These are phyloP conservation scores for Poterioochromonas sp. DNA, from an alignment of 352 stramenopile species.

Conservation along the genomic window DNA sequence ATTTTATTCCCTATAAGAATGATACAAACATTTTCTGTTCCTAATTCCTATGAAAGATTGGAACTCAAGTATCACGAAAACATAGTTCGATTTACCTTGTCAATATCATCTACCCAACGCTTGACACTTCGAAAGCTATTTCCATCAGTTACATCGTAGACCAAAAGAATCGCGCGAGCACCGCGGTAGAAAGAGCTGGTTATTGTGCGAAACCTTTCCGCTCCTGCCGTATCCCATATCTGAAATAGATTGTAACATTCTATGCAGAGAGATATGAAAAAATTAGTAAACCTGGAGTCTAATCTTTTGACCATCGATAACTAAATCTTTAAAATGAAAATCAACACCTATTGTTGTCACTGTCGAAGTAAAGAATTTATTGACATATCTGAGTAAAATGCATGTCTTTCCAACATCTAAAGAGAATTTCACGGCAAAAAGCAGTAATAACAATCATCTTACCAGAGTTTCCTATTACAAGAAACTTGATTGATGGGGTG, in stretches of 20 bases:
- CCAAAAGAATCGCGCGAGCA: slow-evolving; percentile 70
- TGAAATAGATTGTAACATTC: too few species aligned
- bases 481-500: too few species aligned
- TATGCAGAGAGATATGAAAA: too few species aligned
- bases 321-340: slow-evolving; percentile 78
- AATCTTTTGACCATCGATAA: slow-evolving; percentile 67
- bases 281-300: too few species aligned
- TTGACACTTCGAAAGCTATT: slow-evolving; percentile 75
- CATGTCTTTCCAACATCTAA: slow-evolving; percentile 85
- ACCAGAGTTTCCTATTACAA: too few species aligned
- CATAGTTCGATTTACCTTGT: too few species aligned
- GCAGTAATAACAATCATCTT: too few species aligned
- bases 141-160: slow-evolving; percentile 79
- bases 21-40: background rate
- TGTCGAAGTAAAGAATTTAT: slow-evolving; percentile 78
- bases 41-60: too few species aligned
- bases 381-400: slow-evolving; percentile 78
- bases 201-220: slow-evolving; percentile 84
- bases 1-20: background rate
- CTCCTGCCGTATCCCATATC: slow-evolving; percentile 84
- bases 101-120: slow-evolving; percentile 47
- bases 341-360: slow-evolving; percentile 81
- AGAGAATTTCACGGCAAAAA: too few species aligned
- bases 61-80: too few species aligned
- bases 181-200: slow-evolving; percentile 81